A percentile compares a stretch with the other conserved stretches of the same genome.
Evolutionary conservation across 2,329 filamentous ascomycete genomes (phyloP).

Genomic region (Talaromyces atroroseus): DNA sequence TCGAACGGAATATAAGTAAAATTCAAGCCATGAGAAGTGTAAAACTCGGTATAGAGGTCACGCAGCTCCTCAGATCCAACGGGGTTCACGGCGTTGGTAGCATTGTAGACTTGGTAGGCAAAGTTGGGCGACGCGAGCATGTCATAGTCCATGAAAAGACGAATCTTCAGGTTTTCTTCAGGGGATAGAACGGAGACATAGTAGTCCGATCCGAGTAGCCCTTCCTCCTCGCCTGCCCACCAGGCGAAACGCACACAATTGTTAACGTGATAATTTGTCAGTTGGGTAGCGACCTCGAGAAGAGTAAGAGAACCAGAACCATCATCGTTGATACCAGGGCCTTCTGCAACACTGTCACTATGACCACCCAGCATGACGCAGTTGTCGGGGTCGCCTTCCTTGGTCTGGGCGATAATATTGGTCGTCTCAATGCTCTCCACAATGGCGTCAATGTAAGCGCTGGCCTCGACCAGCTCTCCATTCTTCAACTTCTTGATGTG

Average conservation of each 20-base stretch:
- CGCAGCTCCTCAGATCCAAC: slow-evolving; percentile 64
- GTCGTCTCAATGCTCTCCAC: slow-evolving; percentile 46
- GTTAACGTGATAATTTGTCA: slow-evolving; percentile 67
- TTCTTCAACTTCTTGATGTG: slow-evolving; percentile 51
- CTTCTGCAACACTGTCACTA: slow-evolving; percentile 55
- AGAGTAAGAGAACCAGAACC: slow-evolving; percentile 61
- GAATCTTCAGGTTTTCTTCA: slow-evolving; percentile 53
- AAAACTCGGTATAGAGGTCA: slow-evolving; percentile 64
- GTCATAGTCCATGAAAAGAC: slow-evolving; percentile 66
- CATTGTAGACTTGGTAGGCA: slow-evolving; percentile 51
- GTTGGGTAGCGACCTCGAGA: slow-evolving; percentile 54
- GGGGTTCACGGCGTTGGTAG: slow-evolving; percentile 51
- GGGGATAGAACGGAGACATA: slow-evolving; percentile 49
- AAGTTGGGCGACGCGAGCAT: slow-evolving; percentile 65
- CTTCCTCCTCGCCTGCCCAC: slow-evolving; percentile 61
- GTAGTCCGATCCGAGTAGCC: slow-evolving; percentile 55
- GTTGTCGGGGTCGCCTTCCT: slow-evolving; percentile 54
- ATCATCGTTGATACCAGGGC: slow-evolving; percentile 73
- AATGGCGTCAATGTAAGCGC: slow-evolving; percentile 40
- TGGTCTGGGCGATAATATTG: slow-evolving; percentile 59
- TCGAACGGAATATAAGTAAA: slow-evolving; percentile 70
- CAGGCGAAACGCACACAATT: slow-evolving; percentile 64
- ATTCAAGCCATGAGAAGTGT: slow-evolving; percentile 55
- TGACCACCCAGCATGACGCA: slow-evolving; percentile 56
- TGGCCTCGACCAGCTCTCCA: slow-evolving; percentile 30